Conservation (phyloP, 371 early-diverging fungal genomes). For the Catenaria anguillulae region DNA sequence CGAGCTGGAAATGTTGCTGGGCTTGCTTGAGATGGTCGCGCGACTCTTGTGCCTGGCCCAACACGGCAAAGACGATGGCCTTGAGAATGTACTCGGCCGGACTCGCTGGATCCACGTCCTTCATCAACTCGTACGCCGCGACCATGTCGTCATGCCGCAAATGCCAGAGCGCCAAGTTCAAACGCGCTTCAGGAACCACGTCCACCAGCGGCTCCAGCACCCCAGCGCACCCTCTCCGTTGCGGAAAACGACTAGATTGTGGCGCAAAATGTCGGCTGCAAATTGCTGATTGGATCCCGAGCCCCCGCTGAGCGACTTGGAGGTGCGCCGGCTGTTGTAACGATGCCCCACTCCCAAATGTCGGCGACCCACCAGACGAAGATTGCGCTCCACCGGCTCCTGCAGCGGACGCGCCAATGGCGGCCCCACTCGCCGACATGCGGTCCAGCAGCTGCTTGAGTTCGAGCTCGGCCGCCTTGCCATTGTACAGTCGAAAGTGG, state of each 20-base stretch:
- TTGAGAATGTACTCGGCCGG: conserved; percentile 33
- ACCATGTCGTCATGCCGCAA: conserved; percentile 31
- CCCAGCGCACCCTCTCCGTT: conserved; percentile 32
- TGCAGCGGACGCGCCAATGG: background rate
- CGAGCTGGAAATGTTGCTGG: conserved; percentile 39
- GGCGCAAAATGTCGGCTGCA: conserved; percentile 8
- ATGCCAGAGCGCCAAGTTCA: conserved; percentile 36
- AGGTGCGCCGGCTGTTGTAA: background rate
- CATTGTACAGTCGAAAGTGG: conserved; percentile 36
- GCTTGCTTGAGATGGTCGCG: conserved; percentile 39
- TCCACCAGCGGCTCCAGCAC: conserved; percentile 31
- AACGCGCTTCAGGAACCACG: conserved; percentile 36
- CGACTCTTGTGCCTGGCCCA: conserved; percentile 34
- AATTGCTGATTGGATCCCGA: background rate
- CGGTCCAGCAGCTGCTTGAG: conserved; percentile 15
- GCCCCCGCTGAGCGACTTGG: too few relatives aligned
- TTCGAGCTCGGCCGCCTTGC: conserved; percentile 36
- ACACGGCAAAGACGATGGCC: conserved; percentile 31
- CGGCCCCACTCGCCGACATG: background rate
- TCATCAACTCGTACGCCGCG: conserved; percentile 33
- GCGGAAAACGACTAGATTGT: conserved; percentile 28
- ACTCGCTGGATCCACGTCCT: conserved; percentile 33
- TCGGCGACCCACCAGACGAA: too few relatives aligned
- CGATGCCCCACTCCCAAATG: too few relatives aligned
- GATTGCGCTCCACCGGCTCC: background rate